Percentiles rank a stretch among this genome's conserved stretches.
These are phyloP conservation scores for Dendrocalamus sinicus DNA, from an alignment of 176 grass and related monocot genomes.

Conservation along the genomic window DNA sequence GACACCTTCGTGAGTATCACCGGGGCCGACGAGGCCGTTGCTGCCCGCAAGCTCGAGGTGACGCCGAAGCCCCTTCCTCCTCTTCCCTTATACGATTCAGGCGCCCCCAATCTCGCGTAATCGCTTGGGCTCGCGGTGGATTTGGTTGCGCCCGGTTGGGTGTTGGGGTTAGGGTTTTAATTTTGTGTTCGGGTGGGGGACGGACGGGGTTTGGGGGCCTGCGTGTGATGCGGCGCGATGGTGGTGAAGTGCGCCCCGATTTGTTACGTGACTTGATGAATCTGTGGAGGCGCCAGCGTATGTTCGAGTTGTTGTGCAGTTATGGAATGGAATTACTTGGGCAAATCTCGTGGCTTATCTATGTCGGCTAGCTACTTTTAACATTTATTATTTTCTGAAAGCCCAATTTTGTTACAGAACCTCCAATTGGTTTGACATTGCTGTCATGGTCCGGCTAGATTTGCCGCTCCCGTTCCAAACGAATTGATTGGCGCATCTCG, in stretches of 20 bases:
- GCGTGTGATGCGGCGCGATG: slow-evolving; percentile 12
- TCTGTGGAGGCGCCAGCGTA: background rate
- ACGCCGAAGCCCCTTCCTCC: background rate
- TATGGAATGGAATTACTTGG: slow-evolving; percentile 1
- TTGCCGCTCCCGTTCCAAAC: slow-evolving; percentile 13
- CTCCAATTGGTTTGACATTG: slow-evolving; percentile 5
- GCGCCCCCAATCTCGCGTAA: background rate
- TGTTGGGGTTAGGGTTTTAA: background rate
- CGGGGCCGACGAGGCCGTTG: slow-evolving; percentile 62
- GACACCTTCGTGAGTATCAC: slow-evolving; percentile 89
- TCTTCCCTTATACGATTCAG: background rate
- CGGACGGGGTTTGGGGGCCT: slow-evolving; percentile 8
- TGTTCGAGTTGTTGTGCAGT: background rate
- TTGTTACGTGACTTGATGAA: slow-evolving; percentile 16
- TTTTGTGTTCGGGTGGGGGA: background rate
- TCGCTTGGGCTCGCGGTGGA: background rate
- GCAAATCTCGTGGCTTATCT: slow-evolving; percentile 14
- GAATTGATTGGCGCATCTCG: background rate
- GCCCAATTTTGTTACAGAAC: background rate
- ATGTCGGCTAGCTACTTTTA: background rate
- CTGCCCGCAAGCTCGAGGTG: slow-evolving; percentile 84
- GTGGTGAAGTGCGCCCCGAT: slow-evolving; percentile 24
- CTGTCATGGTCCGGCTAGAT: background rate
- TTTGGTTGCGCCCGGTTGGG: background rate
- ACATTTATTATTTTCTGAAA: background rate